phyloP scores from a whole-genome alignment of 345 rosid genomes.

The Bruguiera gymnorhiza region DNA sequence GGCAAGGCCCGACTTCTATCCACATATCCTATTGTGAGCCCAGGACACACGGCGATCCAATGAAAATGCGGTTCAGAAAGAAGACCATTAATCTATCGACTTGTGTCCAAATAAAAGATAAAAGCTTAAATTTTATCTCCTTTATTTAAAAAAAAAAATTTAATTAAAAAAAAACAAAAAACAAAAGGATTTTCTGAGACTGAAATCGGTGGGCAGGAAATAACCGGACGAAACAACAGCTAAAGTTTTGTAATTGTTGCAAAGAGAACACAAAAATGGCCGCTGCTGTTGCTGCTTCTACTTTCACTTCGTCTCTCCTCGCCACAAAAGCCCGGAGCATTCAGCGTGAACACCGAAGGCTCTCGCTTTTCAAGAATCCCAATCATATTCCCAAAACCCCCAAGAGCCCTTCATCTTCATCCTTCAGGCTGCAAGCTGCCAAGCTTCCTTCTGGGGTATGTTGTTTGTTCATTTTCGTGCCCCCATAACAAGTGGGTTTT shows the following conservation, averaged over 20 bases:
- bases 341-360: slow-evolving; percentile 20
- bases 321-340: slow-evolving; percentile 14
- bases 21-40: not conserved
- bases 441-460: slow-evolving; percentile 65
- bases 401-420: slow-evolving; percentile 14
- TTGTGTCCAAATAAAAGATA: no score
- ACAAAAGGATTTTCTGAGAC: not conserved
- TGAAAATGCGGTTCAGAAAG: not conserved
- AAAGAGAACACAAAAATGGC: not conserved
- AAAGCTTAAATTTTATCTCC: no score
- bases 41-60: not conserved
- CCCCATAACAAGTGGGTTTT: no score
- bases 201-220: no score
- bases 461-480: not conserved
- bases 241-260: not conserved
- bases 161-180: no score
- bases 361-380: slow-evolving; percentile 11
- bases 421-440: slow-evolving; percentile 50
- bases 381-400: slow-evolving; percentile 10
- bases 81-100: no score
- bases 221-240: no score
- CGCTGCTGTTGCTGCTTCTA: slow-evolving; percentile 23
- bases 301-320: slow-evolving; percentile 29
- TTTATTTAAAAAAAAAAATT: no score
- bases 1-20: not conserved